Percentiles rank a stretch among this genome's conserved stretches.
Conservation (phyloP, 169 alveolate genomes). For the Plasmodium falciparum region DNA sequence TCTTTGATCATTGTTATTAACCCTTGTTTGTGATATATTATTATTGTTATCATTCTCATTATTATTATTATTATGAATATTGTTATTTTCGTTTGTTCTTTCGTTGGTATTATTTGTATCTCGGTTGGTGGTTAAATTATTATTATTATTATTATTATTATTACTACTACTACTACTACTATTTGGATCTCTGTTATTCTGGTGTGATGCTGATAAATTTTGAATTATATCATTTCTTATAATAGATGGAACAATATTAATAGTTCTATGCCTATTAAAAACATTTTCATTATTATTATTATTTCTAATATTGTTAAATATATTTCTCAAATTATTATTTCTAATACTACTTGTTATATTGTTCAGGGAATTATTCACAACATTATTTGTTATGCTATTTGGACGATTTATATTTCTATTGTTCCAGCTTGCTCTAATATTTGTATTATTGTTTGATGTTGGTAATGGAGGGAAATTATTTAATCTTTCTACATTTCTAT, state of each 20-base stretch:
- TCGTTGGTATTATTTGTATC: not conserved
- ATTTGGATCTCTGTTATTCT: not conserved
- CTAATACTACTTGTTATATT: too few relatives aligned
- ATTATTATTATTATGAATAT: constrained; percentile 2
- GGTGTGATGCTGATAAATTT: not conserved
- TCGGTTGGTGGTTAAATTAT: not conserved
- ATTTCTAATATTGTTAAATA: constrained; percentile 66
- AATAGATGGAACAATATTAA: constrained; percentile 4
- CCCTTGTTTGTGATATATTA: not conserved
- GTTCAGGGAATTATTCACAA: too few relatives aligned
- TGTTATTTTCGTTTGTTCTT: not conserved
- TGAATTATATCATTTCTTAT: not conserved
- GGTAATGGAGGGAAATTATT: constrained; percentile 16
- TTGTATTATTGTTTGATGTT: constrained; percentile 16
- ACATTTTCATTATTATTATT: constrained; percentile 62
- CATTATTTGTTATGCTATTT: not conserved
- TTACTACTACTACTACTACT: too few relatives aligned
- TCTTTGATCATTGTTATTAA: not conserved
- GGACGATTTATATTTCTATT: constrained; percentile 14
- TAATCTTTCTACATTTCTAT: constrained; percentile 39
- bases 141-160: constrained; percentile 4
- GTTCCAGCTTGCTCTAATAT: constrained; percentile 2
- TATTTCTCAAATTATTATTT: constrained; percentile 47
- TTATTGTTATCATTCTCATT: not conserved
- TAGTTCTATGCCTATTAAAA: constrained; percentile 7